Base-by-base conservation (phyloP, 2,329 filamentous ascomycete species). In the Parastagonospora avenae region DNA sequence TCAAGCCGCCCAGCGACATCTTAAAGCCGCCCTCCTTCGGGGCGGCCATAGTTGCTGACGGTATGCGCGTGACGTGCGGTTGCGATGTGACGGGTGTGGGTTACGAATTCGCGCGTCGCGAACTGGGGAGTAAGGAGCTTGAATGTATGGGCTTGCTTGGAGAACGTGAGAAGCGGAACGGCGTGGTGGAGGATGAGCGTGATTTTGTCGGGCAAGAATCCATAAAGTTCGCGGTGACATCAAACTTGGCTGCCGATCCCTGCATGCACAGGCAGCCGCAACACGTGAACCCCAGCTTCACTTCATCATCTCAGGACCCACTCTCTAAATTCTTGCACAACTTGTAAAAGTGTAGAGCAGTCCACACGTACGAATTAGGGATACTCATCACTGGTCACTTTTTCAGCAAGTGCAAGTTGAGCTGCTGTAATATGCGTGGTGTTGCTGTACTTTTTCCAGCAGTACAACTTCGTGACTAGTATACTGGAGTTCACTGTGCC, bases 21-120 rank as follows among this genome's bases (percentile, higher is more conserved):
- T 72, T 73, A 57, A 73, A 73, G 63, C 67, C 68, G 58, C 64
- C 66, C 41, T 51, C 35, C 51, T 68, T 67, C 8, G 59, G 59
- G 44, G 67, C 59, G 60, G 67, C 63, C 67, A 71, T 71, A 47
- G 64, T 53, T 77, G 73, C 32, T 38, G 16, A 29, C 15, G 15
- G 0, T 12, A 41, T 38, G 46, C 37, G 54, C 42, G 50, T 33
- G 28, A 11, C 38, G 40, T 30, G 40, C 47, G 11, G 33, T 44
- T 29, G 27, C 7, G 9, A 41, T 24, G 44, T 7, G 28, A 14
- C 5, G 10, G 27, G 12, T 16, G 14, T 11, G 28, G 28, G 5
- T 30, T 4, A 36, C 27, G 8, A 27, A 33, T 16, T 12, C 11
- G n/a, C 30, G 27, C 37, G 9, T 24, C 15, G n/a, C 30, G 28